Conservation (phyloP, 306 rosid species). For the Vicia villosa region DNA sequence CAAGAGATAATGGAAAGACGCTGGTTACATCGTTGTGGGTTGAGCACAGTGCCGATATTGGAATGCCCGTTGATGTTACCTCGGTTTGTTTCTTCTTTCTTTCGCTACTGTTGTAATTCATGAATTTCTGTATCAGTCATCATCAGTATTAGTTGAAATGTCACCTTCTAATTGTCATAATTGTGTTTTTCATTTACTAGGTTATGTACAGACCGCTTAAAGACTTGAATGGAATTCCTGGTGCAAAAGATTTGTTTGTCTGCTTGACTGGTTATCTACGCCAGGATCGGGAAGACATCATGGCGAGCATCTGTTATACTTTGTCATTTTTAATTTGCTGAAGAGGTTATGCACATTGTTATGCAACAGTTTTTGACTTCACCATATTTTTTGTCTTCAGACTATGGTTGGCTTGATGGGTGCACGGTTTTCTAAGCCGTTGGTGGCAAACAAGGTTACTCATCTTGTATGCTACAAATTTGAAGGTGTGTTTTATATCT, state of each 20-base stretch:
- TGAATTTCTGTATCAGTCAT: background rate
- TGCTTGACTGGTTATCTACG: slow-evolving; percentile 95
- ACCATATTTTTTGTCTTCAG: slow-evolving; percentile 45
- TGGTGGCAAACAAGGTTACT: slow-evolving; percentile 87
- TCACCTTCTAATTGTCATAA: slow-evolving; percentile 3
- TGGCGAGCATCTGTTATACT: slow-evolving; percentile 51
- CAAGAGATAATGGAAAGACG: slow-evolving; percentile 68
- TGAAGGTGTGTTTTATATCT: slow-evolving; percentile 65
- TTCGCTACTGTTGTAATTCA: background rate
- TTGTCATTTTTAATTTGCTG: slow-evolving; percentile 13
- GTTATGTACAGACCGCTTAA: slow-evolving; percentile 77
- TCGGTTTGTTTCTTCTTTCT: slow-evolving; percentile 54
- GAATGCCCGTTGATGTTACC: slow-evolving; percentile 57
- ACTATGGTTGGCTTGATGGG: slow-evolving; percentile 87
- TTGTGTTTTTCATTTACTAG: slow-evolving; percentile 50
- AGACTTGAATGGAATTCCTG: slow-evolving; percentile 74
- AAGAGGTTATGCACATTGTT: background rate
- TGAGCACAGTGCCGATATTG: slow-evolving; percentile 75
- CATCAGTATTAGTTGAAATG: background rate
- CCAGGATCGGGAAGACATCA: slow-evolving; percentile 91
- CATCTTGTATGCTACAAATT: slow-evolving; percentile 96
- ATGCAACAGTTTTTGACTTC: background rate
- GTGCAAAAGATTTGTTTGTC: slow-evolving; percentile 59
- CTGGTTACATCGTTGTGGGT: slow-evolving; percentile 89
- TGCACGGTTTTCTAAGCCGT: slow-evolving; percentile 82